These are phyloP conservation scores for Hypoxylon trugodes DNA, from an alignment of 495 filamentous ascomycete genomes.

Conservation along the genomic window DNA sequence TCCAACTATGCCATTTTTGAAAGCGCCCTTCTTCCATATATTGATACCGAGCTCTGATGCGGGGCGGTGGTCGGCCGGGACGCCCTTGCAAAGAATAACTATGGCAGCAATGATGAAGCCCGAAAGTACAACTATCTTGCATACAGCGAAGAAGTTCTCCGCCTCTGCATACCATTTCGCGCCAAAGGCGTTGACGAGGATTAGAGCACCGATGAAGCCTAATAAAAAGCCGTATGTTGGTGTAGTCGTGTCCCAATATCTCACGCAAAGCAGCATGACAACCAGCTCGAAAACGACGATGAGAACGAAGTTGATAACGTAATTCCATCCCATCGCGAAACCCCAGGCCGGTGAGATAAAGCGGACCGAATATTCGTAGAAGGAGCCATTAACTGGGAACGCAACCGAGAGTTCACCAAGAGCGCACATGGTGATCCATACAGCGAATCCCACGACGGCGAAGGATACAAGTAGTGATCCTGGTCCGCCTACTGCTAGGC, in stretches of 20 bases:
- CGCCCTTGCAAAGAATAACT: conserved; percentile 48
- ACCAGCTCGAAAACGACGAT: conserved; percentile 57
- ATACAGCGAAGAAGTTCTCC: conserved; percentile 58
- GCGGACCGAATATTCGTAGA: conserved; percentile 66
- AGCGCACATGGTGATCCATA: conserved; percentile 56
- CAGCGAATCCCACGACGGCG: conserved; percentile 46
- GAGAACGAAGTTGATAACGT: conserved; percentile 62
- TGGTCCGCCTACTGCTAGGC: conserved; percentile 67
- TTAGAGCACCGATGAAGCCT: conserved; percentile 51
- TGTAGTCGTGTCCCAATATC: conserved; percentile 57
- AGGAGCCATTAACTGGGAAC: conserved; percentile 62
- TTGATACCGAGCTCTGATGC: conserved; percentile 31
- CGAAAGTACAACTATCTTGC: conserved; percentile 55
- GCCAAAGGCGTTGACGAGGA: conserved; percentile 68
- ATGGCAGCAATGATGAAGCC: conserved; percentile 54
- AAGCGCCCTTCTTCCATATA: conserved; percentile 58
- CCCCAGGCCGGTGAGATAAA: conserved; percentile 73
- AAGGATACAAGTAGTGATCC: conserved; percentile 65
- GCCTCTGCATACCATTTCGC: conserved; percentile 63
- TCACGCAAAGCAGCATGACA: conserved; percentile 57
- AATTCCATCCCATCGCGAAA: conserved; percentile 79
- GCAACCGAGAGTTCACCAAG: conserved; percentile 70
- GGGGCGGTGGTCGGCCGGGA: conserved; percentile 38
- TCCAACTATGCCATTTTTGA: conserved; percentile 66
- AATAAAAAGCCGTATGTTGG: conserved; percentile 53